Base-by-base conservation (phyloP, 331 rosid species). In the Cucumis variabilis region DNA sequence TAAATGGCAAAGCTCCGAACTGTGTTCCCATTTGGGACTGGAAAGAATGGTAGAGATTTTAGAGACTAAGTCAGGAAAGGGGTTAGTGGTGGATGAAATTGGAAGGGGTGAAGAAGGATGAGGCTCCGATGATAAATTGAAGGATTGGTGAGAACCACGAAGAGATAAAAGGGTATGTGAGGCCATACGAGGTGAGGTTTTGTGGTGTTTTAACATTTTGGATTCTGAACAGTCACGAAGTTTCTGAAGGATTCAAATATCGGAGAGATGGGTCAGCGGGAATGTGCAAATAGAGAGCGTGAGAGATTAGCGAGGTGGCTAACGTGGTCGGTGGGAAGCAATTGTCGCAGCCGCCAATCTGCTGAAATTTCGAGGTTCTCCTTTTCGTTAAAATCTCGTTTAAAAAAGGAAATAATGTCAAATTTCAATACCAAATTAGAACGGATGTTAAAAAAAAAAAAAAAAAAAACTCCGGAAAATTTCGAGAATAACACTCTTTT, bases 1-100 rank as follows among this genome's bases (percentile, higher is more conserved):
- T 72, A 91, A 71, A 23, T 82, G 41, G 84, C 21, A 53, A 74
- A 91, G 90, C 75, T 88, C 87, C 9, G 89, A 85, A 85, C 82
- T 89, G 69, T 37, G 53, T 58, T 88, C 90, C 92, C 92, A 89
- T 53, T 84, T 85, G 84, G 92, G 88, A 67, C 82, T 83, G 16
- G 67, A 41, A 55, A 91, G 82, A 85, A 91, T 89, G 89, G 86
- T 63, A 46, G 89, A 84, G 78, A 91, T 70, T 83, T 48, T 46
- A 9, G 83, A 66, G 41, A 89, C 90, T 66, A 91, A 48, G 58
- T 89, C 82, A 7, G 65, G 89, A 8, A 20, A 44, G 46, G 86
- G 84, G 53, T 89, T 77, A 13, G 74, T 20, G 41, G 78, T 65
- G 44, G 74, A 41, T 13, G 88, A 44, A 25, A 55, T 58, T 20